phyloP scores from a whole-genome alignment of 306 rosid species.

The Begonia masoniana region DNA sequence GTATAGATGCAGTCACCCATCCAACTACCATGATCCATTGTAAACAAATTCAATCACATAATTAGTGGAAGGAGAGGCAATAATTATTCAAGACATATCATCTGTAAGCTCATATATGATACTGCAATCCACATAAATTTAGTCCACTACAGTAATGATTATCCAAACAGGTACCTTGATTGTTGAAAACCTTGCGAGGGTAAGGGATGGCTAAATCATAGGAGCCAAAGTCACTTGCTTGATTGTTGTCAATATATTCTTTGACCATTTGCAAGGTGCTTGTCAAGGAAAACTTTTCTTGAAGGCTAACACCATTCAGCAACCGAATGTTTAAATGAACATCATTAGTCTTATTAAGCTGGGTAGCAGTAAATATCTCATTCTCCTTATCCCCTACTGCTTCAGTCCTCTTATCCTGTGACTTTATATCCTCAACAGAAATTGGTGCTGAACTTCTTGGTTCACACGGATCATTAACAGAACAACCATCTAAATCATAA shows the following conservation, averaged over 20 bases:
- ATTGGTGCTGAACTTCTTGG: constrained; percentile 14
- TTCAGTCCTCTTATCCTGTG: constrained; percentile 12
- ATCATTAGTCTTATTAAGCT: constrained; percentile 14
- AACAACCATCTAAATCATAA: constrained; percentile 3
- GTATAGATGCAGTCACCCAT: too few relatives aligned
- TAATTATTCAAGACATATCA: too few relatives aligned
- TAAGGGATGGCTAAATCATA: constrained; percentile 54
- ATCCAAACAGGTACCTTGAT: constrained; percentile 26
- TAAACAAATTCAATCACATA: too few relatives aligned
- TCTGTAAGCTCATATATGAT: too few relatives aligned
- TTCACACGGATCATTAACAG: constrained; percentile 10
- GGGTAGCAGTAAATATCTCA: background rate
- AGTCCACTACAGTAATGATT: too few relatives aligned
- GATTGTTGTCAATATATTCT: constrained; percentile 24
- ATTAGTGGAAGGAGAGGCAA: too few relatives aligned
- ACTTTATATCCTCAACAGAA: constrained; percentile 11
- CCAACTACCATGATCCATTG: too few relatives aligned
- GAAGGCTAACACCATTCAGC: constrained; percentile 28
- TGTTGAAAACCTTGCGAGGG: constrained; percentile 39
- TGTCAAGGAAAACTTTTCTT: constrained; percentile 30
- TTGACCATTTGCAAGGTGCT: constrained; percentile 36
- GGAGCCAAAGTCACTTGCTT: constrained; percentile 17
- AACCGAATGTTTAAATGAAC: constrained; percentile 36
- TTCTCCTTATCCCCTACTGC: constrained; percentile 11
- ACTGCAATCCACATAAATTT: too few relatives aligned